phyloP scores from a whole-genome alignment of 768 basidiomycete species.

The Boletus rufocinnamomeus region DNA sequence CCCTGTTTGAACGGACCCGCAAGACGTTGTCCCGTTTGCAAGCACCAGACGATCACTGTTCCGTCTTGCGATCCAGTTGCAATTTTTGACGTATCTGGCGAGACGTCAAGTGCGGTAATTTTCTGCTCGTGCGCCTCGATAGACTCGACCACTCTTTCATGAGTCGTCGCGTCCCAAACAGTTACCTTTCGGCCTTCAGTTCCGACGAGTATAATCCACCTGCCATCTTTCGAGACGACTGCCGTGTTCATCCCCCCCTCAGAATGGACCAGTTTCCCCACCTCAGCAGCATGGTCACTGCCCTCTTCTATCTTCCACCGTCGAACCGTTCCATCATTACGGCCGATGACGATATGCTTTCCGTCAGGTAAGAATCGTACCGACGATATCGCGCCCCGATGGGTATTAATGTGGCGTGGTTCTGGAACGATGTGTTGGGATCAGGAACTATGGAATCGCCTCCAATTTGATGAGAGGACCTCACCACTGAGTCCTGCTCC shows the following conservation, averaged over 20 bases:
- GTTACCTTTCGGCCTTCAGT: slow-evolving; percentile 4
- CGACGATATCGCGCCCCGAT: slow-evolving; percentile 2
- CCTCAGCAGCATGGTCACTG: neutral
- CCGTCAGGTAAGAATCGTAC: slow-evolving; percentile 17
- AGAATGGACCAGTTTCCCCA: neutral
- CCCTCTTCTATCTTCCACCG: slow-evolving; percentile 5
- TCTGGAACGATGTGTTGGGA: slow-evolving; percentile 2
- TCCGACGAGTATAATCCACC: slow-evolving; percentile 11
- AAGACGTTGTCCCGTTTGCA: slow-evolving; percentile 18
- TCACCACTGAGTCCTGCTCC: slow-evolving; percentile 1
- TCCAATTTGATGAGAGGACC: neutral
- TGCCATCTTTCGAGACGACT: slow-evolving; percentile 22
- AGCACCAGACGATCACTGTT: slow-evolving; percentile 22
- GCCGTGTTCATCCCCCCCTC: neutral
- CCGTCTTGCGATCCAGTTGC: slow-evolving; percentile 28
- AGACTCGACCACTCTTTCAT: slow-evolving; percentile 10
- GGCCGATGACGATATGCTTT: slow-evolving; percentile 5
- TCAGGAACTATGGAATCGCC: neutral
- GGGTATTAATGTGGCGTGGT: neutral
- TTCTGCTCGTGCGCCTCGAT: slow-evolving; percentile 12
- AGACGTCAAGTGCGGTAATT: slow-evolving; percentile 27
- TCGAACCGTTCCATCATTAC: slow-evolving; percentile 14
- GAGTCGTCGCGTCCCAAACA: slow-evolving; percentile 12
- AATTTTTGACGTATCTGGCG: slow-evolving; percentile 17
- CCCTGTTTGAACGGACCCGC: slow-evolving; percentile 22